Percentiles rank a stretch among this genome's conserved stretches.
Conservation (phyloP, 2,329 filamentous ascomycete species). For the Pseudocercospora eumusae region DNA sequence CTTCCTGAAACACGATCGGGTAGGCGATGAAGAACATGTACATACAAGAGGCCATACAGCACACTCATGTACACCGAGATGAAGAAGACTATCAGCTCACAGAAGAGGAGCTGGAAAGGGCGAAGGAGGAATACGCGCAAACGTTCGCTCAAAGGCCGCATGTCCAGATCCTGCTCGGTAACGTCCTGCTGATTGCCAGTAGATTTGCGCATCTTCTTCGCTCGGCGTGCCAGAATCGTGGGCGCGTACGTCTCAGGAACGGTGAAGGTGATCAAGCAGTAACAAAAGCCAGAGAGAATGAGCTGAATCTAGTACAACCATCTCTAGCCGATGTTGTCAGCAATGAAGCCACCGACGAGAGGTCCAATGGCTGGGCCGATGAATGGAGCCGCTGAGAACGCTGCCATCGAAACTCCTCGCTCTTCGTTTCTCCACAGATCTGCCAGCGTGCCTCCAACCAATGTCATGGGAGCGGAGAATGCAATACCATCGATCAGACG, state of each 20-base stretch:
- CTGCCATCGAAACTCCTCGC: slow-evolving; percentile 37
- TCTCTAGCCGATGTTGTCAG: slow-evolving; percentile 54
- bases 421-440: slow-evolving; percentile 37
- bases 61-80: slow-evolving; percentile 69
- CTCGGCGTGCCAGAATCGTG: slow-evolving; percentile 68
- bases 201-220: slow-evolving; percentile 68
- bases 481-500: slow-evolving; percentile 59
- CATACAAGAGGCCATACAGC: slow-evolving; percentile 27
- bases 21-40: slow-evolving; percentile 68
- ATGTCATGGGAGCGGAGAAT: slow-evolving; percentile 51
- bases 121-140: slow-evolving; percentile 74
- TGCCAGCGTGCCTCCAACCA: slow-evolving; percentile 46
- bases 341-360: slow-evolving; percentile 73
- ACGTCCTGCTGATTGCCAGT: slow-evolving; percentile 69
- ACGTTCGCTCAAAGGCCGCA: slow-evolving; percentile 67
- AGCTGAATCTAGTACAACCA: slow-evolving; percentile 80
- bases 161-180: slow-evolving; percentile 78
- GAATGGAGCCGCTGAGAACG: slow-evolving; percentile 38
- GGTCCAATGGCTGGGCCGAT: slow-evolving; percentile 42
- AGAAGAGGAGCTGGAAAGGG: slow-evolving; percentile 82
- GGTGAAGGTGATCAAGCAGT: slow-evolving; percentile 79
- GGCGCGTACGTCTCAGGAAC: slow-evolving; percentile 88
- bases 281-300: slow-evolving; percentile 70
- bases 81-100: slow-evolving; percentile 81
- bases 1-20: slow-evolving; percentile 69